Evolutionary conservation across 2,329 filamentous ascomycete species (phyloP).

Genomic region (Penicillium sp.): DNA sequence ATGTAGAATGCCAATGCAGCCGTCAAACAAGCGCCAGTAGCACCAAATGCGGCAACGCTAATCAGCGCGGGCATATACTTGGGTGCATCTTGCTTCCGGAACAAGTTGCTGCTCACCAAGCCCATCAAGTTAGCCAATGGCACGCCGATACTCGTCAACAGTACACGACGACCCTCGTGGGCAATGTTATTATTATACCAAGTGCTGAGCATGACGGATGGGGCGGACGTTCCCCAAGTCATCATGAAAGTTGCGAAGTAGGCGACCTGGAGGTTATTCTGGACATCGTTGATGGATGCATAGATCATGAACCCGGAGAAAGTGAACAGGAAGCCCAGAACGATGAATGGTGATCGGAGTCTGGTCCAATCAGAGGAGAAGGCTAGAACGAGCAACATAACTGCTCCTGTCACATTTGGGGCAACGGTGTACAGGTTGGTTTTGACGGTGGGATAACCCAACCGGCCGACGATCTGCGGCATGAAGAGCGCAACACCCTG

Average conservation of each 20-base stretch:
- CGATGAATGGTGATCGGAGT: slow-evolving; percentile 72
- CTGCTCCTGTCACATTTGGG: slow-evolving; percentile 71
- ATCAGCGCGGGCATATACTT: slow-evolving; percentile 66
- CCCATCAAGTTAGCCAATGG: slow-evolving; percentile 76
- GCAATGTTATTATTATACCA: slow-evolving; percentile 85
- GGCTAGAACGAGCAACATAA: slow-evolving; percentile 69
- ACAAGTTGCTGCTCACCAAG: slow-evolving; percentile 67
- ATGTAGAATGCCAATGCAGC: slow-evolving; percentile 61
- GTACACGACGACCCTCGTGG: slow-evolving; percentile 68
- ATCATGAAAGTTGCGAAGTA: slow-evolving; percentile 81
- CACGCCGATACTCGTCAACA: slow-evolving; percentile 69
- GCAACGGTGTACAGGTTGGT: slow-evolving; percentile 82
- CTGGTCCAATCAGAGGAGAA: slow-evolving; percentile 66
- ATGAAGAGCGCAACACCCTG: slow-evolving; percentile 58
- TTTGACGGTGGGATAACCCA: slow-evolving; percentile 56
- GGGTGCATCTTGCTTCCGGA: slow-evolving; percentile 61
- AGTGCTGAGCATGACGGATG: slow-evolving; percentile 63
- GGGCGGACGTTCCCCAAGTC: slow-evolving; percentile 75
- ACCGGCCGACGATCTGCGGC: slow-evolving; percentile 55
- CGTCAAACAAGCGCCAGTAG: slow-evolving; percentile 55
- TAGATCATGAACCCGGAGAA: slow-evolving; percentile 79
- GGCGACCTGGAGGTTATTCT: slow-evolving; percentile 60
- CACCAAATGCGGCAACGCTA: slow-evolving; percentile 55
- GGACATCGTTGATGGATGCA: slow-evolving; percentile 64
- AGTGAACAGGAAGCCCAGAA: slow-evolving; percentile 69